Conservation (phyloP, 805 yeast genomes). For the Nakazawaea pomicola region DNA sequence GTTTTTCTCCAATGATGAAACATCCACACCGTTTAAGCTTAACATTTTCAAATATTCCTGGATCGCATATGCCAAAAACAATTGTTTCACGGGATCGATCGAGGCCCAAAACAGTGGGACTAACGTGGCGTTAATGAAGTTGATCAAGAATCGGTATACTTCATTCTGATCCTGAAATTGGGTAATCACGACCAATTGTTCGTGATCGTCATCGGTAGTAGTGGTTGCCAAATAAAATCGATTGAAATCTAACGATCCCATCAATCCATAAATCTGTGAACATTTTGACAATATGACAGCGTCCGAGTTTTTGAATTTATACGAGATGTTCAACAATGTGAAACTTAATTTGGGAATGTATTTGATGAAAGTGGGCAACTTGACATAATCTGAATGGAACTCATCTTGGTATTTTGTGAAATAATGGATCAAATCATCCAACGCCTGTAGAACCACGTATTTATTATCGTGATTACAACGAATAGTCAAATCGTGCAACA, state of each 20-base stretch:
- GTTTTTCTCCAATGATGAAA: constrained; percentile 15
- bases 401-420: constrained; percentile 45
- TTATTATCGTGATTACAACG: constrained; percentile 59
- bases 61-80: constrained; percentile 81
- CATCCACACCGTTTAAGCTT: constrained; percentile 31
- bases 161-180: constrained; percentile 63
- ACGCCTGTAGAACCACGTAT: constrained; percentile 67
- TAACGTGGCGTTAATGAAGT: constrained; percentile 62
- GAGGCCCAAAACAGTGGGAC: constrained; percentile 88
- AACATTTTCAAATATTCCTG: constrained; percentile 75
- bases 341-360: constrained; percentile 42
- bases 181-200: constrained; percentile 45
- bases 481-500: constrained; percentile 48
- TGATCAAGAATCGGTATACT: constrained; percentile 55
- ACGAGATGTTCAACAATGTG: constrained; percentile 51
- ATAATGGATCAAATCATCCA: constrained; percentile 56
- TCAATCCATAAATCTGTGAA: constrained; percentile 63
- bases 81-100: constrained; percentile 78
- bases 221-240: constrained; percentile 35
- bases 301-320: constrained; percentile 45
- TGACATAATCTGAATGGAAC: constrained; percentile 40
- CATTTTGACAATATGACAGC: constrained; percentile 51
- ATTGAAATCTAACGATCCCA: constrained; percentile 74
- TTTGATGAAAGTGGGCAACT: constrained; percentile 25
- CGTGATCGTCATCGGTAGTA: constrained; percentile 27